phyloP scores from a whole-genome alignment of 176 grass and related monocot genomes.

The Bolboschoenus planiculmis region DNA sequence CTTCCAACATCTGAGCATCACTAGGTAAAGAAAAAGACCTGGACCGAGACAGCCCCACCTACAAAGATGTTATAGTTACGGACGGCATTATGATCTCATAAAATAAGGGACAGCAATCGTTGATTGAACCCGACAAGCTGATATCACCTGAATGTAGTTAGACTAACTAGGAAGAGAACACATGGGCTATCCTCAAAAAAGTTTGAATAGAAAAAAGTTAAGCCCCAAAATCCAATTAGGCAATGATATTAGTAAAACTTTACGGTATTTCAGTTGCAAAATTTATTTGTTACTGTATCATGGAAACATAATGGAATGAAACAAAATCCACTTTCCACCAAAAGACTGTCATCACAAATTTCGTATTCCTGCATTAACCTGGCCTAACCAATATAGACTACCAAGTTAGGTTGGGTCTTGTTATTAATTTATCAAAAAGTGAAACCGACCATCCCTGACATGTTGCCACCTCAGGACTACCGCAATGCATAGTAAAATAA shows the following conservation, averaged over 20 bases:
- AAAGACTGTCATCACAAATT: not conserved
- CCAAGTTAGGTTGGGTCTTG: not conserved
- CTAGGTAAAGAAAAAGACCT: conserved; percentile 20
- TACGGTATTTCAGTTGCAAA: not conserved
- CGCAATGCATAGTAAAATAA: not conserved
- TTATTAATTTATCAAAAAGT: not conserved
- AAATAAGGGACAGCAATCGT: not conserved
- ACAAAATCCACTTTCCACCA: not conserved
- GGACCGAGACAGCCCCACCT: conserved; percentile 60
- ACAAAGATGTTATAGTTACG: conserved; percentile 19
- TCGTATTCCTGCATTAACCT: not conserved
- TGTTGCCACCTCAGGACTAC: not conserved
- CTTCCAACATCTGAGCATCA: conserved; percentile 34
- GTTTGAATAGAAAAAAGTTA: not conserved
- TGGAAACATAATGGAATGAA: not conserved
- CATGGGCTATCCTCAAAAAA: not conserved
- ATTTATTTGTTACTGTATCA: not conserved
- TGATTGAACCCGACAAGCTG: not conserved
- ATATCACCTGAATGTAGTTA: not conserved
- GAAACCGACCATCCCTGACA: not conserved
- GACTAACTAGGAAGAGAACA: not conserved
- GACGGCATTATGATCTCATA: not conserved
- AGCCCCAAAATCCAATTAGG: not conserved
- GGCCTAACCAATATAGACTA: not conserved
- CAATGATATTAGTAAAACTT: not conserved